These are phyloP conservation scores for Lentinula raphanica DNA, from an alignment of 768 basidiomycete species.

Conservation along the genomic window DNA sequence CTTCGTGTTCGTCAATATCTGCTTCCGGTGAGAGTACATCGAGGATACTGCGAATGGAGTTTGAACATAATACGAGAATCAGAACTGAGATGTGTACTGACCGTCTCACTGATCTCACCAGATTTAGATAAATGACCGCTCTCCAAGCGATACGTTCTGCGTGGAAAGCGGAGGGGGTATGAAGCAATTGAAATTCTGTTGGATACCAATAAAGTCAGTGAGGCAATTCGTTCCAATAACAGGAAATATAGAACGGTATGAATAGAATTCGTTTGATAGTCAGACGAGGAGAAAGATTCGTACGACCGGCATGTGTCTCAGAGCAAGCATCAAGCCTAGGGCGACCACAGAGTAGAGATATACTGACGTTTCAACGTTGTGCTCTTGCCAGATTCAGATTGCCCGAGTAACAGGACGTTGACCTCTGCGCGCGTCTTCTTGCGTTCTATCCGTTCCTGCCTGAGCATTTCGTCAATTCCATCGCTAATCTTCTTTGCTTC, in stretches of 20 bases:
- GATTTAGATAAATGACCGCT: slow-evolving; percentile 82
- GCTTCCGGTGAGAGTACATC: slow-evolving; percentile 67
- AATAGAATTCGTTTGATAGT: not conserved
- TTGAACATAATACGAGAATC: not conserved
- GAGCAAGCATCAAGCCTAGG: not conserved
- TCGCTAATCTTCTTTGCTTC: slow-evolving; percentile 74
- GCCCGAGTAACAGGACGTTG: slow-evolving; percentile 75
- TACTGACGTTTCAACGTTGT: slow-evolving; percentile 84
- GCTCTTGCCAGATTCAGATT: slow-evolving; percentile 88
- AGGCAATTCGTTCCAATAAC: not conserved
- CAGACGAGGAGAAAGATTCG: no score
- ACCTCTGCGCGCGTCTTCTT: slow-evolving; percentile 60
- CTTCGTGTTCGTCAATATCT: slow-evolving; percentile 59
- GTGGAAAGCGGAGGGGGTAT: slow-evolving; percentile 70
- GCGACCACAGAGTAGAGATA: not conserved
- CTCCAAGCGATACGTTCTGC: slow-evolving; percentile 83
- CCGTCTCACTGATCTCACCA: slow-evolving; percentile 78
- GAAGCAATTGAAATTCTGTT: slow-evolving; percentile 79
- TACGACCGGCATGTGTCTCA: no score
- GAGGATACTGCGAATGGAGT: slow-evolving; percentile 46
- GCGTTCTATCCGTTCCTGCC: slow-evolving; percentile 54
- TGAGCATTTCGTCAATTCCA: slow-evolving; percentile 74
- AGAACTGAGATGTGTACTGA: slow-evolving; percentile 23
- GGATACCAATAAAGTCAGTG: not conserved
- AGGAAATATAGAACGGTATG: not conserved